A percentile compares a stretch with the other conserved stretches of the same genome.
Conservation (phyloP, 208 protist species). For the Naegleria fowleri region DNA sequence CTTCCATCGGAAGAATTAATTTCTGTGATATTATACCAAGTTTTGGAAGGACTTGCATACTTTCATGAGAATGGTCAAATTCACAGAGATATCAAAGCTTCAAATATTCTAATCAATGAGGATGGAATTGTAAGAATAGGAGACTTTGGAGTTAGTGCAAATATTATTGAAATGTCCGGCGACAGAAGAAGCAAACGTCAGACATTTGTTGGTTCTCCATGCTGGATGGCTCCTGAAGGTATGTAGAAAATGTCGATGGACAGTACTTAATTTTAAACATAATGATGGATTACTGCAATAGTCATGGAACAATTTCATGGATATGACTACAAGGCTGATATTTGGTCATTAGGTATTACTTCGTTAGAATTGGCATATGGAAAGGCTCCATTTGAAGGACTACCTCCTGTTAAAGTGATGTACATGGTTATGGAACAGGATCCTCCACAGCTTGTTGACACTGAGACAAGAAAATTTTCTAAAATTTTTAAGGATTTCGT, state of each 20-base stretch:
- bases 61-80: slow-evolving; percentile 31
- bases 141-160: slow-evolving; percentile 65
- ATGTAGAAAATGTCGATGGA: slow-evolving; percentile 32
- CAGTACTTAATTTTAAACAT: no score
- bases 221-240: slow-evolving; percentile 63
- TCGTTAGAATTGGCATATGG: slow-evolving; percentile 63
- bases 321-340: slow-evolving; percentile 50
- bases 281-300: not conserved
- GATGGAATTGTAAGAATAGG: slow-evolving; percentile 71
- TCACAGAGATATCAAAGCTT: slow-evolving; percentile 34
- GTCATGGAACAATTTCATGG: slow-evolving; percentile 36
- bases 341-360: slow-evolving; percentile 73
- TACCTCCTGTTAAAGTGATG: slow-evolving; percentile 63
- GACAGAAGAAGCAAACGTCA: slow-evolving; percentile 9
- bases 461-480: slow-evolving; percentile 38
- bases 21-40: not conserved
- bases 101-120: slow-evolving; percentile 44
- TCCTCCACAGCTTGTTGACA: slow-evolving; percentile 47
- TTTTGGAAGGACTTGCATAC: slow-evolving; percentile 29
- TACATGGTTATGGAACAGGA: slow-evolving; percentile 44
- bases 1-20: not conserved
- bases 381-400: slow-evolving; percentile 52
- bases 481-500: slow-evolving; percentile 57
- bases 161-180: slow-evolving; percentile 31
- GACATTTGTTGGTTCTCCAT: slow-evolving; percentile 39